Base-by-base conservation (phyloP, 2,329 filamentous ascomycete genomes). In the Coniella vitis region DNA sequence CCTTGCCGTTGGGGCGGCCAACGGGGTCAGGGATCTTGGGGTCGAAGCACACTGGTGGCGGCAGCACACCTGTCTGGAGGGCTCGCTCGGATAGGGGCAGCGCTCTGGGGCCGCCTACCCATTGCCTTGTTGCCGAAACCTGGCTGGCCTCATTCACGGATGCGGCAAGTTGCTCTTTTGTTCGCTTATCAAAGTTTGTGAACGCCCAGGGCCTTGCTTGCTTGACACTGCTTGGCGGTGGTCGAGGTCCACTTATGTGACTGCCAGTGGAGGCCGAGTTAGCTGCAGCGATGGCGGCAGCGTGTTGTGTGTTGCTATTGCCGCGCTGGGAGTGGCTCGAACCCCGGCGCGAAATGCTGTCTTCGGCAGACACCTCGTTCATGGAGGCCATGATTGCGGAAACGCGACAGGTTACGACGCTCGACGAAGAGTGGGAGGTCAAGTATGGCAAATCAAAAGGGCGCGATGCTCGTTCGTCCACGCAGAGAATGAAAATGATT, bases 381-480 rank as follows among this genome's bases (percentile, higher is more conserved):
- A 52, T 48, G 34, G 48, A 38, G n/a, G 47, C 35, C 45, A 51
- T 46, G 42, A 52, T 43, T 14, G 21, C 38, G 8, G 48, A 49
- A 22, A 54, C 42, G n/a, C 52, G 48, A 32, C 52, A 54, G 37
- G 48, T 54, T 4, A 54, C 16, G 16, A 46, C 42, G 42, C 45
- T 51, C 2, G 47, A 39, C 17, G 51, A 32, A 9, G 43, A 36
- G 10, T n/a, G 36, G 25, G 39, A 16, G 39, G 51, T 51, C 37
- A 57, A 51, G 41, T 53, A 57, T 17, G 57, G 57, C 1, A 59
- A 47, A n/a, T 59, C 54, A 25, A 59, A 59, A 9, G 57, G 57
- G 7, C 55, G 54, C 2, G 54, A 29, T 21, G 54, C 54, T 32
- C 56, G 54, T 29, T 58, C 57, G 22, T 55, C 49, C n/a, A 54